These are phyloP conservation scores for Schizosaccharomyces pombe DNA, from an alignment of 805 yeast species.

Conservation along the genomic window DNA sequence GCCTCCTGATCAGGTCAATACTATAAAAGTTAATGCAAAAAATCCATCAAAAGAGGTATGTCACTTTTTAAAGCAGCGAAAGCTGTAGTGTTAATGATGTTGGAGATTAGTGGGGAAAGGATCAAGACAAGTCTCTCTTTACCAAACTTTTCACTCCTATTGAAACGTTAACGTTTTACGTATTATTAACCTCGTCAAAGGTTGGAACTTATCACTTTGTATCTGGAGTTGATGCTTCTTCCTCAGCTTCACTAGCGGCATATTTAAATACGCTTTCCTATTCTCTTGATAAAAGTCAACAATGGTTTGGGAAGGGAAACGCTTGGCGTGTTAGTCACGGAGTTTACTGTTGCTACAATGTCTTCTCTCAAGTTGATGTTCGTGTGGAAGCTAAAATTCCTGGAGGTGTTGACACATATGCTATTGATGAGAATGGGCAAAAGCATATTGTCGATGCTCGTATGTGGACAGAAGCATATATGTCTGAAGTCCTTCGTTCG, in stretches of 20 bases:
- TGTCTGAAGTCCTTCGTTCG: conserved; percentile 52
- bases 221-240: conserved; percentile 30
- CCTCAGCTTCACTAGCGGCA: conserved; percentile 32
- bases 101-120: too few relatives aligned
- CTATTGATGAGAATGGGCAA: conserved; percentile 18
- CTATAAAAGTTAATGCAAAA: conserved; percentile 21
- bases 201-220: conserved; percentile 31
- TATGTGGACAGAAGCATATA: conserved; percentile 27
- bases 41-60: conserved; percentile 26
- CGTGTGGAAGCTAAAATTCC: conserved; percentile 41
- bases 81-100: too few relatives aligned
- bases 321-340: conserved; percentile 23
- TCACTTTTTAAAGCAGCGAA: conserved; percentile 9
- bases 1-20: conserved; percentile 47
- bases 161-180: too few relatives aligned
- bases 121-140: too few relatives aligned
- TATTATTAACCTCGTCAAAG: too few relatives aligned
- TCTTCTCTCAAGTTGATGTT: conserved; percentile 49
- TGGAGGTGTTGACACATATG: conserved; percentile 20
- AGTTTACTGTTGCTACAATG: conserved; percentile 34
- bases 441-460: conserved; percentile 17
- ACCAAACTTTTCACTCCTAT: too few relatives aligned
- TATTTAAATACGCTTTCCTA: conserved; percentile 27
- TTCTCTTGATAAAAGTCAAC: conserved; percentile 29
- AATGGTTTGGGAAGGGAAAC: conserved; percentile 34